These are phyloP conservation scores for Stipa capillata DNA, from an alignment of 176 grass and related monocot species.

Conservation along the genomic window DNA sequence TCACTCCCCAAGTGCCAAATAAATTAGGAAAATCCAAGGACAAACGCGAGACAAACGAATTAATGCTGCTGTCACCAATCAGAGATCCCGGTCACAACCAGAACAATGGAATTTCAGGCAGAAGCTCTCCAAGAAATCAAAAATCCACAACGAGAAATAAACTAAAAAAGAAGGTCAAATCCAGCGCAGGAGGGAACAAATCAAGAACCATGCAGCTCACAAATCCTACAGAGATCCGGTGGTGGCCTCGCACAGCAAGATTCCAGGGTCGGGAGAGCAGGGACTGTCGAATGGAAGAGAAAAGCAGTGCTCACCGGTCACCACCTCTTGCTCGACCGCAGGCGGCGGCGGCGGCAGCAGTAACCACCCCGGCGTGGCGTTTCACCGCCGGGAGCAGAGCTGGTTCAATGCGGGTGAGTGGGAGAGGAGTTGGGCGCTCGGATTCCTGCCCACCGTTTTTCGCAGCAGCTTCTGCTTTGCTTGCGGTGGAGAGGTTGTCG, in stretches of 20 bases:
- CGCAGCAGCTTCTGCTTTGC: neutral
- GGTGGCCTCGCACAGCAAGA: neutral
- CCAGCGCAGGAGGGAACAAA: neutral
- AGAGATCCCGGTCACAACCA: neutral
- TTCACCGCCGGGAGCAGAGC: neutral
- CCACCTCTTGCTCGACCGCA: neutral
- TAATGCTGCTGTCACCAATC: conserved; percentile 19
- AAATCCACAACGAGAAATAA: neutral
- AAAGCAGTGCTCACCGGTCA: neutral
- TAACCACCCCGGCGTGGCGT: neutral
- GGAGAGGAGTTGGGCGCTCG: neutral
- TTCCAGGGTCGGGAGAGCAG: neutral
- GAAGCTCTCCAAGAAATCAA: neutral
- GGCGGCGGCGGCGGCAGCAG: neutral
- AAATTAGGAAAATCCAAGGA: neutral
- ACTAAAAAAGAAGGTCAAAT: neutral
- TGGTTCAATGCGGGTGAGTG: conserved; percentile 23
- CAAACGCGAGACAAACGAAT: neutral
- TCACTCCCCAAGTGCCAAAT: neutral
- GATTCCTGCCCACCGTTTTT: too few species aligned
- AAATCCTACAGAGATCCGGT: conserved; percentile 3
- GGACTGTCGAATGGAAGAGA: too few species aligned
- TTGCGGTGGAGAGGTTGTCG: neutral
- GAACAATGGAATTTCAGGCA: neutral
- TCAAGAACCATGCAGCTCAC: neutral